These are phyloP conservation scores for Tubosaeta brunneosetosa DNA, from an alignment of 768 basidiomycete genomes.

Conservation along the genomic window DNA sequence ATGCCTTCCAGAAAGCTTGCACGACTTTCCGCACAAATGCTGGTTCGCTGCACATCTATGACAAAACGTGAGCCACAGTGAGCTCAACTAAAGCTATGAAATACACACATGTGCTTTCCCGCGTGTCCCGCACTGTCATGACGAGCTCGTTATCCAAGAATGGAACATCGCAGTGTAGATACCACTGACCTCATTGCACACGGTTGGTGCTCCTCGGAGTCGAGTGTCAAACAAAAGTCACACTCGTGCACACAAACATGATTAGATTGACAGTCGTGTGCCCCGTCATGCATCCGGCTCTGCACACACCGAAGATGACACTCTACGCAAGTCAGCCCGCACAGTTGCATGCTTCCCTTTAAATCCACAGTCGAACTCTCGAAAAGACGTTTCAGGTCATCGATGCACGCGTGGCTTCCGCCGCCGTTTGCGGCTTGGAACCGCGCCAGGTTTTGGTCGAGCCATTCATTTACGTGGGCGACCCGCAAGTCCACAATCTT, in stretches of 20 bases:
- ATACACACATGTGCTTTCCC: slow-evolving; percentile 29
- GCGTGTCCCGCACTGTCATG: slow-evolving; percentile 43
- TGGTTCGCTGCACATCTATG: slow-evolving; percentile 45
- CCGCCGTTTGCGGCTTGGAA: no score
- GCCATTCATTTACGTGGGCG: background rate
- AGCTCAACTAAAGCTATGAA: rapidly evolving
- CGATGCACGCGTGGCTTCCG: no score
- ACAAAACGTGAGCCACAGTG: background rate
- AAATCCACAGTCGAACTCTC: no score
- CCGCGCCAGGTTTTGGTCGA: no score
- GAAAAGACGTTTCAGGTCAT: no score
- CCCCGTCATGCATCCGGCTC: slow-evolving; percentile 40
- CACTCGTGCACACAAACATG: slow-evolving; percentile 29
- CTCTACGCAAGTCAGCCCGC: slow-evolving; percentile 31
- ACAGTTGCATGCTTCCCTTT: no score
- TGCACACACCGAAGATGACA: slow-evolving; percentile 51
- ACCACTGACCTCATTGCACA: slow-evolving; percentile 47
- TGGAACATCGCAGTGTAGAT: background rate
- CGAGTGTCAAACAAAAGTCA: slow-evolving; percentile 31
- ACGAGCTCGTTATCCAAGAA: background rate
- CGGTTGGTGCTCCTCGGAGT: slow-evolving; percentile 27
- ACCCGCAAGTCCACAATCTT: slow-evolving; percentile 40
- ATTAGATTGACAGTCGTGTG: slow-evolving; percentile 40
- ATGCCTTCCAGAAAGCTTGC: slow-evolving; percentile 39
- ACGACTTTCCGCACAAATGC: slow-evolving; percentile 54